Conservation (phyloP, 2,329 filamentous ascomycete species). For the Purpureocillium lavendulum region DNA sequence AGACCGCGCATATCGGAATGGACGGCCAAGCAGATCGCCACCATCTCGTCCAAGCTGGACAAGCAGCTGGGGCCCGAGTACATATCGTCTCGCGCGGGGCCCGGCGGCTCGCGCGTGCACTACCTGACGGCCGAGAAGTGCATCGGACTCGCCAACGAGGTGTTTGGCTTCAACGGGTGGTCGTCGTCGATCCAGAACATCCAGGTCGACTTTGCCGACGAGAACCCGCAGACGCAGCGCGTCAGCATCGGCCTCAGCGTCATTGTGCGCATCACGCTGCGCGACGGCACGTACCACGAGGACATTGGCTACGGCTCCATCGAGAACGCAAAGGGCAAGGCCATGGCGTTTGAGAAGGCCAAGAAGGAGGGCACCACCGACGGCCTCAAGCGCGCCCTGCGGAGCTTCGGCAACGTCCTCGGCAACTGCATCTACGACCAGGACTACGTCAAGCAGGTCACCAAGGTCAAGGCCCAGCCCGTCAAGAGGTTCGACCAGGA, state of each 20-base stretch:
- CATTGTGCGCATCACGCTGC: constrained; percentile 80
- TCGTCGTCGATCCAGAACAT: constrained; percentile 92
- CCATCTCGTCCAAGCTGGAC: constrained; percentile 76
- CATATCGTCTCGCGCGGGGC: constrained; percentile 77
- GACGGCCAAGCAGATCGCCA: constrained; percentile 85
- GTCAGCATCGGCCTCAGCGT: constrained; percentile 83
- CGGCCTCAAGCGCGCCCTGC: constrained; percentile 77
- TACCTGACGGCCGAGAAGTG: constrained; percentile 96
- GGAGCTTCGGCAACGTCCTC: constrained; percentile 90
- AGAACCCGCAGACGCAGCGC: constrained; percentile 67
- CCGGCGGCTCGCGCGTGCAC: constrained; percentile 78
- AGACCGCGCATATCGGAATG: constrained; percentile 66
- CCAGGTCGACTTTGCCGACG: constrained; percentile 91
- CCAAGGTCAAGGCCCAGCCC: constrained; percentile 74
- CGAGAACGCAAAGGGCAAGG: constrained; percentile 93
- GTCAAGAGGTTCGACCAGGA: constrained; percentile 65
- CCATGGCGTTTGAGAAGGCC: constrained; percentile 92
- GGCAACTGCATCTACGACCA: constrained; percentile 99
- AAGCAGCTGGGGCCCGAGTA: constrained; percentile 95
- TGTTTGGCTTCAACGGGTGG: constrained; percentile 98
- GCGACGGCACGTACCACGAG: constrained; percentile 94
- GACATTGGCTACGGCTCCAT: constrained; percentile 96
- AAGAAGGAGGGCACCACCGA: constrained; percentile 98
- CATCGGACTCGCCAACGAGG: constrained; percentile 88
- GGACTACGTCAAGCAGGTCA: constrained; percentile 82